Evolutionary conservation across 202 grass and related monocot genomes (phyloP), one percentile per base, ranked within the genome.

Genomic region (Schoenoplectus tabernaemontani): DNA sequence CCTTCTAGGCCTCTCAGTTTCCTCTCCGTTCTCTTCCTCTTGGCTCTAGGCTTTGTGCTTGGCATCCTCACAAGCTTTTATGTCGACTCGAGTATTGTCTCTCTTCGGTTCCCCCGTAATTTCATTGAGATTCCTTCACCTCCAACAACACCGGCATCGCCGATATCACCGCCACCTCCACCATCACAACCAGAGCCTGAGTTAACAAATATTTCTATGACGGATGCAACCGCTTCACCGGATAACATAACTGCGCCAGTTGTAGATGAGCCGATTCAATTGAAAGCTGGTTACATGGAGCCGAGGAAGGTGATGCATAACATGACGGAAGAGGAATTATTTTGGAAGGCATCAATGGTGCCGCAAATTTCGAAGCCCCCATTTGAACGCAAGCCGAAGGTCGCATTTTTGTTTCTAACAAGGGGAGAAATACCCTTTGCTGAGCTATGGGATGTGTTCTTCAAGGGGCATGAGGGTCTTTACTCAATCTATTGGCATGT

Each of bases 401-500:
- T 91, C 0, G 89, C 89, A 1, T 89, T 91, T 70, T 77, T 91
- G 48, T 91, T 91, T 81, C 81, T 89, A 2, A 87, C 86, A 33
- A 72, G 82, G 9, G 87, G 84, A 20, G 86, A 87, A 4, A 56
- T 91, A 4, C 87, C 89, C 0, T 85, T 91, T 24, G 78, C 84
- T 22, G 82, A 70, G 4, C 1, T 93, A 10, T 93, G 90, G 90
- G 90, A 93, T 82, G 72, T 54, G 19, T 93, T 90, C 83, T 93
- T 93, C 71, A 41, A 63, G 0, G 87, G 87, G 0, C 81, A 90
- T 68, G 32, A 82, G 1, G 83, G 71, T 20, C 89, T 91, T 30
- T 89, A 84, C 84, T 89, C 90, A 28, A 86, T 93, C n/a, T 93
- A 90, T 76, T 57, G 89, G 76, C 88, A 93, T 78, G 3, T 81